Evolutionary conservation across 2,329 filamentous ascomycete genomes (phyloP).

Genomic region (Ceratocystis colombiana): DNA sequence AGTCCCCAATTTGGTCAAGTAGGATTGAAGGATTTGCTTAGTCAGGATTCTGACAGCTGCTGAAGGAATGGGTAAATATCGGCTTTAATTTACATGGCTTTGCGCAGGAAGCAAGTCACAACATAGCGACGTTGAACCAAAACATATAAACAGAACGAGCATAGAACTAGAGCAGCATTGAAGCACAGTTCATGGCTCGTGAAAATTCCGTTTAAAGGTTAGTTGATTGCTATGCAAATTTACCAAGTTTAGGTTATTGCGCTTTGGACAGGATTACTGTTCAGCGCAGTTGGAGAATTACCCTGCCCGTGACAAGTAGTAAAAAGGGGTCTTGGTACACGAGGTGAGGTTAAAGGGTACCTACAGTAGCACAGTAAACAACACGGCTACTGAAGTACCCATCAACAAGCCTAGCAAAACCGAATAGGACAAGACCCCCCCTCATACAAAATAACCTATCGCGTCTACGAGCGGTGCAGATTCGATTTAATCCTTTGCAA

Average conservation of each 20-base stretch:
- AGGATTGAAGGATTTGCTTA: neutral
- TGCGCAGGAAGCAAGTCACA: slow-evolving; percentile 2
- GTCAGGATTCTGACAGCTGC: neutral
- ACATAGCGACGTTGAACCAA: neutral
- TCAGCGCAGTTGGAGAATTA: neutral
- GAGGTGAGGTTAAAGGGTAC: slow-evolving; percentile 2
- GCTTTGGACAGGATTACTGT: neutral
- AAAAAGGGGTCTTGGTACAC: slow-evolving; percentile 4
- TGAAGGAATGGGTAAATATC: neutral
- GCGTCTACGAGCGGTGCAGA: neutral
- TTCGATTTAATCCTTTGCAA: slow-evolving; percentile 6
- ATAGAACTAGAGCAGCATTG: neutral
- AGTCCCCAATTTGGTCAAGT: too few species aligned
- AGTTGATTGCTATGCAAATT: too few species aligned
- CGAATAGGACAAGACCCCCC: neutral
- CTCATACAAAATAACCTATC: neutral
- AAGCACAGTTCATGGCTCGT: neutral
- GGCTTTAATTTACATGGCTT: neutral
- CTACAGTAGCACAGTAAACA: neutral
- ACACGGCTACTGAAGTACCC: neutral
- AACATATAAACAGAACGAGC: slow-evolving; percentile 2
- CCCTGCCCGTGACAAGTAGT: neutral
- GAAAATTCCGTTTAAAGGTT: neutral
- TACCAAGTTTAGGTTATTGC: too few species aligned
- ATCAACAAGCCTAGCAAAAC: neutral